phyloP scores from a whole-genome alignment of 495 filamentous ascomycete genomes.

The Neurospora sp. region DNA sequence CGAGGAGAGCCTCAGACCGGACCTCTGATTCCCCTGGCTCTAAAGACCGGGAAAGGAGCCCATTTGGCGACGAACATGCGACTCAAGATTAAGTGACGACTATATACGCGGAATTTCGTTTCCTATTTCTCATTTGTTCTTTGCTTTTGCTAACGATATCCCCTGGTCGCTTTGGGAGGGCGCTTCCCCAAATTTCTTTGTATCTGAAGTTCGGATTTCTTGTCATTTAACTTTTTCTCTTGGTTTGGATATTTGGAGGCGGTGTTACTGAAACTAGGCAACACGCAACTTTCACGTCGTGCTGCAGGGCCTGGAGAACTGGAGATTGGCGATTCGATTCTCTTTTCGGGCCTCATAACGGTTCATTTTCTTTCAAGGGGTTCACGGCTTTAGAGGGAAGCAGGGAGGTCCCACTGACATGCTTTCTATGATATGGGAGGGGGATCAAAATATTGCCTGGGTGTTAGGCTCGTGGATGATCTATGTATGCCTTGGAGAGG shows the following conservation, averaged over 20 bases:
- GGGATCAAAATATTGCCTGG: neutral
- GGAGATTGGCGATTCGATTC: neutral
- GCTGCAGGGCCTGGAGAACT: neutral
- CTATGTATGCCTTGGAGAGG: neutral
- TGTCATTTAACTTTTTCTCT: neutral
- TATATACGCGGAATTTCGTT: neutral
- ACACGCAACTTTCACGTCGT: neutral
- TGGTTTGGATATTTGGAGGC: neutral
- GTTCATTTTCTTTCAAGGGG: neutral
- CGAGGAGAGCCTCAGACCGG: slow-evolving; percentile 29
- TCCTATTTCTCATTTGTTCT: neutral
- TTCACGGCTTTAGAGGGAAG: neutral
- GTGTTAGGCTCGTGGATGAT: neutral
- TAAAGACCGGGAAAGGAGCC: slow-evolving; percentile 32
- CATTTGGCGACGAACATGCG: slow-evolving; percentile 48
- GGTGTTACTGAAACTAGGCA: neutral
- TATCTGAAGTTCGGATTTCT: neutral
- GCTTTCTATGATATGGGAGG: neutral
- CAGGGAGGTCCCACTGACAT: neutral
- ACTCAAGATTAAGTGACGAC: slow-evolving; percentile 25
- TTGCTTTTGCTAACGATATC: slow-evolving; percentile 1
- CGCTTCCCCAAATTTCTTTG: neutral
- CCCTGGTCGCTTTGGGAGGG: neutral
- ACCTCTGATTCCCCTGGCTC: slow-evolving; percentile 15
- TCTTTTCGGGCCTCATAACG: neutral